phyloP scores from a whole-genome alignment of 495 filamentous ascomycete species.

The Xylaria cubensis region DNA sequence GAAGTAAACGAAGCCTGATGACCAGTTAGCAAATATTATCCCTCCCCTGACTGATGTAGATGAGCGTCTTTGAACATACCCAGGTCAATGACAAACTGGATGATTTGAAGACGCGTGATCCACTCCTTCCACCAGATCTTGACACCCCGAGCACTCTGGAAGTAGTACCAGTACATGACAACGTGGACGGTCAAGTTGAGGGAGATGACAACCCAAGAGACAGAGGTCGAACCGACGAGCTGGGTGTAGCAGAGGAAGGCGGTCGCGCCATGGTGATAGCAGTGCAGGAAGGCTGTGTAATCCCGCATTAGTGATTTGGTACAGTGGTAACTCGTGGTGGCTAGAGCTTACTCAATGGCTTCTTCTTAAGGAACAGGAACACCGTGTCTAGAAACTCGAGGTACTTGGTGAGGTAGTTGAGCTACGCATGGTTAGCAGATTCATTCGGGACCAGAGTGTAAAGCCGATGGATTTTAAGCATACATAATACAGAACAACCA shows the following conservation, averaged over 20 bases:
- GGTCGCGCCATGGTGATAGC: constrained; percentile 85
- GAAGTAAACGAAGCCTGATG: constrained; percentile 85
- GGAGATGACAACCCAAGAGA: constrained; percentile 79
- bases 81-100: constrained; percentile 81
- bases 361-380: constrained; percentile 87
- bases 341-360: constrained; percentile 71
- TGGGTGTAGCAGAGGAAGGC: constrained; percentile 87
- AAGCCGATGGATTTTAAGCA: constrained; percentile 38
- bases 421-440: constrained; percentile 55
- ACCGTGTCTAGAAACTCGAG: constrained; percentile 81
- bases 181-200: constrained; percentile 82
- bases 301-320: constrained; percentile 7
- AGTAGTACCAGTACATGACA: constrained; percentile 81
- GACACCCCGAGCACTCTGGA: constrained; percentile 82
- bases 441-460: background rate
- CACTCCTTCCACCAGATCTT: constrained; percentile 91
- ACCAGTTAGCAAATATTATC: constrained; percentile 30
- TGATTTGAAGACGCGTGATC: constrained; percentile 86
- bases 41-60: background rate
- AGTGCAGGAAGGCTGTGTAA: constrained; percentile 77
- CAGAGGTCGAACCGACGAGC: constrained; percentile 77
- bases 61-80: constrained; percentile 54
- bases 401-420: constrained; percentile 87
- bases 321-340: background rate
- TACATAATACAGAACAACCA: constrained; percentile 83